Evolutionary conservation across 768 basidiomycete genomes (phyloP).

Genomic region (Russula emetica): DNA sequence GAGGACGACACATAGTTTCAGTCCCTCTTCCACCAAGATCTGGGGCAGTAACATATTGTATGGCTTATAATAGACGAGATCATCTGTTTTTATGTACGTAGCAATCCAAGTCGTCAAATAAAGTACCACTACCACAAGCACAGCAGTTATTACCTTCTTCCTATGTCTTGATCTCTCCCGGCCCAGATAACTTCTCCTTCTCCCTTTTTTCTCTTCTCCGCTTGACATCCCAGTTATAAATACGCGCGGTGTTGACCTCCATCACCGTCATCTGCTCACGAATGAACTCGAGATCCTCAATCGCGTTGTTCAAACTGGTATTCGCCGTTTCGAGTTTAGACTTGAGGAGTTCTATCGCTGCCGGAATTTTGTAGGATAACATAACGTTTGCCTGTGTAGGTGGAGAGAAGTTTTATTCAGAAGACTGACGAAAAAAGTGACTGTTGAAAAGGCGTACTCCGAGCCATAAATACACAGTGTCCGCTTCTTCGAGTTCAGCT

Average conservation of each 20-base stretch:
- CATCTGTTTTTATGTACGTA: neutral
- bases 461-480: constrained; percentile 92
- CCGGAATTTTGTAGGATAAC: constrained; percentile 85
- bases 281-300: constrained; percentile 89
- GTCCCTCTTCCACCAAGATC: neutral
- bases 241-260: constrained; percentile 91
- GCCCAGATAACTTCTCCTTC: constrained; percentile 7
- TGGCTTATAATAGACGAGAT: neutral
- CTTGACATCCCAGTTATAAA: constrained; percentile 96
- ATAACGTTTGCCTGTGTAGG: constrained; percentile 85
- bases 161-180: constrained; percentile 3
- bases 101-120: neutral
- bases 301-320: constrained; percentile 55
- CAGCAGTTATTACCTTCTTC: neutral
- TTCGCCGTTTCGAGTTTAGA: constrained; percentile 74
- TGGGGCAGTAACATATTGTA: neutral
- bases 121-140: neutral
- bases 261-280: constrained; percentile 94
- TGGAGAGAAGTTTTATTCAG: neutral
- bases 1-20: constrained; percentile 31
- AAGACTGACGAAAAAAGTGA: neutral
- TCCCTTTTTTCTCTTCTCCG: constrained; percentile 51
- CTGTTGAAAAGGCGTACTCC: constrained; percentile 55
- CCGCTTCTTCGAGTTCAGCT: constrained; percentile 80
- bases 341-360: constrained; percentile 67